Percentiles rank a stretch among this genome's conserved stretches.
These are phyloP conservation scores for Penicilliopsis zonata DNA, from an alignment of 495 filamentous ascomycete species.

Conservation along the genomic window DNA sequence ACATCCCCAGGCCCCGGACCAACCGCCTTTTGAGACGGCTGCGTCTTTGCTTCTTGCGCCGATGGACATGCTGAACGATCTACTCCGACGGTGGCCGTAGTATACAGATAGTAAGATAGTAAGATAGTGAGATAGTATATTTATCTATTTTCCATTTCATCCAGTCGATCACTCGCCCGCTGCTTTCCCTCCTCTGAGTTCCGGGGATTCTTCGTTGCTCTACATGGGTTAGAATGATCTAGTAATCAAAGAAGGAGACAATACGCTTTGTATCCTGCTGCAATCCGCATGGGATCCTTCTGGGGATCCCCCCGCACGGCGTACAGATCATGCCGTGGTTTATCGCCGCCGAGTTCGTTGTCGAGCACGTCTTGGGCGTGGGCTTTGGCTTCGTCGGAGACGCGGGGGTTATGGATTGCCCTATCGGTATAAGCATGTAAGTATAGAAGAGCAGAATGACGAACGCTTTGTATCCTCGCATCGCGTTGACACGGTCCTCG, in stretches of 20 bases:
- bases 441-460: background rate
- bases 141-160: constrained; percentile 8
- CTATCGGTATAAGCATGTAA: constrained; percentile 7
- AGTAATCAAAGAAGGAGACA: background rate
- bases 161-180: constrained; percentile 23
- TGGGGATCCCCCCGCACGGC: constrained; percentile 2
- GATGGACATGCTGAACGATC: constrained; percentile 14
- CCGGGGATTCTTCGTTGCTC: constrained; percentile 26
- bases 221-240: constrained; percentile 2
- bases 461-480: constrained; percentile 16
- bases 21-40: constrained; percentile 16
- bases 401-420: constrained; percentile 27
- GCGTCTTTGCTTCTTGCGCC: constrained; percentile 14
- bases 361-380: constrained; percentile 27
- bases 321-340: constrained; percentile 8
- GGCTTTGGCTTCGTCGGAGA: constrained; percentile 28
- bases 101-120: background rate
- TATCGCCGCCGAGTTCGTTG: constrained; percentile 11
- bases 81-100: constrained; percentile 20
- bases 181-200: constrained; percentile 27
- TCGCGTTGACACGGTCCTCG: constrained; percentile 14
- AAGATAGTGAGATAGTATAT: background rate
- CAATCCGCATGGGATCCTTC: constrained; percentile 5
- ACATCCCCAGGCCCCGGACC: constrained; percentile 29
- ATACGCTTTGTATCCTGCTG: constrained; percentile 11